Evolutionary conservation across 2,329 filamentous ascomycete species (phyloP).

Genomic region (Phaeomoniella chlamydospora): DNA sequence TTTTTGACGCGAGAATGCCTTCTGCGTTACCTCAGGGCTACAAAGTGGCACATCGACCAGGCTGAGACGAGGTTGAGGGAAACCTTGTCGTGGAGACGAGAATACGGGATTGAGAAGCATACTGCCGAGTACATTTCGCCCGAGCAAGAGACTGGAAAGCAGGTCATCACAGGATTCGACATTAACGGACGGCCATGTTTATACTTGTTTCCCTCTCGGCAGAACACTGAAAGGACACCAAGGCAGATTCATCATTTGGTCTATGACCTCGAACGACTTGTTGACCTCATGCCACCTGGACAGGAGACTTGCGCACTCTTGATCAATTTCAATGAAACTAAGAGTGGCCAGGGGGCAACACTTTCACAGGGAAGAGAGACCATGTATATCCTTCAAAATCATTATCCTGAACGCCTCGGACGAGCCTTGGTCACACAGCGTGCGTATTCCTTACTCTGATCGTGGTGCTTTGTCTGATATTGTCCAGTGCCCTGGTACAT

Average conservation of each 20-base stretch:
- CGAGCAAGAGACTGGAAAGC: constrained; percentile 95
- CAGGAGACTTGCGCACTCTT: constrained; percentile 78
- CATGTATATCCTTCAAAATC: constrained; percentile 81
- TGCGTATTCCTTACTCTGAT: constrained; percentile 25
- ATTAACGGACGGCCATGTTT: constrained; percentile 73
- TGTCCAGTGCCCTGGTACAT: constrained; percentile 73
- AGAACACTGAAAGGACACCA: constrained; percentile 80
- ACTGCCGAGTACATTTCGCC: constrained; percentile 78
- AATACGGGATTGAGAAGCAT: constrained; percentile 64
- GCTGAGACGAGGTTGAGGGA: constrained; percentile 65
- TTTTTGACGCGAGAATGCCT: constrained; percentile 90
- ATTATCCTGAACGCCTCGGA: constrained; percentile 87
- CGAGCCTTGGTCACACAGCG: constrained; percentile 79
- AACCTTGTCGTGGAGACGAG: constrained; percentile 76
- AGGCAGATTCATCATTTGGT: constrained; percentile 87
- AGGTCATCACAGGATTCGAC: constrained; percentile 79
- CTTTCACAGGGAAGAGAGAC: constrained; percentile 67
- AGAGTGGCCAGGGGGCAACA: constrained; percentile 60
- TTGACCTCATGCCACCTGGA: constrained; percentile 74
- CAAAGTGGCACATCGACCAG: constrained; percentile 71
- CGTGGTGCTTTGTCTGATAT: background rate
- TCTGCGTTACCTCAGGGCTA: constrained; percentile 81
- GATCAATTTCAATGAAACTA: constrained; percentile 80
- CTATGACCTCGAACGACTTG: constrained; percentile 83
- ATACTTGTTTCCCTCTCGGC: constrained; percentile 76